Percentiles rank a stretch among this genome's conserved stretches.
Conservation (phyloP, 1,284 basidiomycete genomes). For the Cryptococcus neoformans region DNA sequence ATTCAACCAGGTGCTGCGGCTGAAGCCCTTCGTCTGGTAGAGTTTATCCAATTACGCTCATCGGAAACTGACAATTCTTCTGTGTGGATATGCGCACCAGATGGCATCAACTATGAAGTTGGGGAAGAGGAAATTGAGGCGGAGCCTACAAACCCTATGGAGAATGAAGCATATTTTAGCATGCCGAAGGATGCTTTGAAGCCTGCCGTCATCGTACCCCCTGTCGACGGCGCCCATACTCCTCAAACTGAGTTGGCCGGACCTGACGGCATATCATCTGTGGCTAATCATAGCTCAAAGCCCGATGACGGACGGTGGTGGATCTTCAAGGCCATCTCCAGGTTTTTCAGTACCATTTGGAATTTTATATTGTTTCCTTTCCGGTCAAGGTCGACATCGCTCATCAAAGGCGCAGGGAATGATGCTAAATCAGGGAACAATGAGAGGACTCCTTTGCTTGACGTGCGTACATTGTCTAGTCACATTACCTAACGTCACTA, state of each 20-base stretch:
- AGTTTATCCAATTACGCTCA: conserved; percentile 9
- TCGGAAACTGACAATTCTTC: conserved; percentile 4
- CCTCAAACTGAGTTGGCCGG: neutral
- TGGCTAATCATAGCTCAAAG: neutral
- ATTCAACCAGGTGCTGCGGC: conserved; percentile 4
- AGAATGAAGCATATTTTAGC: neutral
- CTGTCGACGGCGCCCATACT: neutral
- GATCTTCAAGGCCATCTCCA: conserved; percentile 9
- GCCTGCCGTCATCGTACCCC: neutral
- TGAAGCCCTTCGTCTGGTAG: conserved; percentile 1
- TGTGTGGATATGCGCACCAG: conserved; percentile 12
- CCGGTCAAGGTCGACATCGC: neutral
- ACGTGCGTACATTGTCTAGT: neutral
- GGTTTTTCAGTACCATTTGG: conserved; percentile 14
- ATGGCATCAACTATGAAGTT: conserved; percentile 2
- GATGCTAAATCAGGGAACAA: neutral
- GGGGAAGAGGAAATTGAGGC: conserved; percentile 11
- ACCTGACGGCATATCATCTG: neutral
- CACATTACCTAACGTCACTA: neutral
- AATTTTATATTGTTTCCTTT: conserved; percentile 9
- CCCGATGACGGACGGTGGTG: conserved; percentile 3
- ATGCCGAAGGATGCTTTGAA: neutral
- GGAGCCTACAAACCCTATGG: neutral
- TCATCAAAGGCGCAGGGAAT: no score
- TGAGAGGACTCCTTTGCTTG: conserved; percentile 16